A percentile compares a stretch with the other conserved stretches of the same genome.
Evolutionary conservation across 805 yeast genomes (phyloP).

Genomic region (Kazachstania martiniae): DNA sequence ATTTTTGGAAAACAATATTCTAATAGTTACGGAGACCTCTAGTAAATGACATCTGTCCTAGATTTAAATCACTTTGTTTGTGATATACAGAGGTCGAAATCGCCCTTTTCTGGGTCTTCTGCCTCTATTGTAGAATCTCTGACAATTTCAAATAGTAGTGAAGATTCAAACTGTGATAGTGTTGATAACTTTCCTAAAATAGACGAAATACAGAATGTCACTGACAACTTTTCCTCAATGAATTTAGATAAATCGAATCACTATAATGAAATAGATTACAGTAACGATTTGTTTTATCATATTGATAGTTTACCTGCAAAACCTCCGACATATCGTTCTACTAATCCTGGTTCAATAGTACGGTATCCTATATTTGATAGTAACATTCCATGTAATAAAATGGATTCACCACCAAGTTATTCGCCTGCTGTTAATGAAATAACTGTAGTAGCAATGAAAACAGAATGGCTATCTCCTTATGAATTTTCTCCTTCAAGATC

Average conservation of each 20-base stretch:
- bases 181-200: background rate
- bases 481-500: slow-evolving; percentile 53
- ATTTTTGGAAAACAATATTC: no score
- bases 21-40: no score
- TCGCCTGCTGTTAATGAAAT: slow-evolving; percentile 53
- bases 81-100: slow-evolving; percentile 4
- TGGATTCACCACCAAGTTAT: slow-evolving; percentile 51
- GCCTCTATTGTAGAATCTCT: background rate
- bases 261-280: background rate
- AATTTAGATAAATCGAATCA: background rate
- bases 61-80: background rate
- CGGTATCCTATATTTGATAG: slow-evolving; percentile 29
- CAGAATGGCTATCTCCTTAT: slow-evolving; percentile 72
- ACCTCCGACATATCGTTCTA: slow-evolving; percentile 22
- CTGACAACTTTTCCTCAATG: background rate
- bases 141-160: background rate
- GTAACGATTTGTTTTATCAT: slow-evolving; percentile 19
- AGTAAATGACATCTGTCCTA: background rate
- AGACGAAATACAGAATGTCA: background rate
- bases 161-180: no score
- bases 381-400: slow-evolving; percentile 14
- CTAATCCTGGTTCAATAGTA: slow-evolving; percentile 20
- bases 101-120: slow-evolving; percentile 2
- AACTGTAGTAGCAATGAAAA: slow-evolving; percentile 49
- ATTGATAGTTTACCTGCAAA: slow-evolving; percentile 30